Base-by-base conservation (phyloP, 1,139 yeast species). In the Candida labiduridarum region DNA sequence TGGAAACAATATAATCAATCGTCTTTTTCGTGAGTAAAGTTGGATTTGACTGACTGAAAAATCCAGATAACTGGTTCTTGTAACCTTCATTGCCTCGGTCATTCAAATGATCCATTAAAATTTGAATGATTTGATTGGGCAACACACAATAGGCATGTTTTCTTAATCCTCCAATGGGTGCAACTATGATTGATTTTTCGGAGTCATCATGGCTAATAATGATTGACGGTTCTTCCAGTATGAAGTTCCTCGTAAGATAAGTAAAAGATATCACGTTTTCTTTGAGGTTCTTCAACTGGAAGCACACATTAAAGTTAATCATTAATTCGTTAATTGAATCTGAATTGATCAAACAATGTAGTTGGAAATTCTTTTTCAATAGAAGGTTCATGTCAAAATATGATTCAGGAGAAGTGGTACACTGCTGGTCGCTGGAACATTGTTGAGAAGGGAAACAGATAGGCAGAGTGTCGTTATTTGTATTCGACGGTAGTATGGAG, bases 1-100 rank as follows among this genome's bases (percentile, higher is more conserved):
- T 77, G 14, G 79, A 69, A 30, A 79, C 64, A 14, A 84, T 67
- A 71, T 83, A 78, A 54, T 82, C 84, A 8, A 82, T 56, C 3
- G 85, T 71, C 25, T 77, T 58, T 58, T 75, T 80, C n/a, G 83
- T 78, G 56, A 82, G 63, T 46, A 76, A 66, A 42, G 68, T 62
- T 15, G 63, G 59, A 3, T 49, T 53, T 18, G 65, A 55, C n/a
- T 57, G 52, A 27, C 56, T 56, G 45, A 66, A 72, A 54, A 68
- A 63, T 4, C 65, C 62, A 35, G 62, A 63, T 29, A 67, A 59
- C 35, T 56, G 56, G 16, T 54, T 39, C 55, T 57, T 65, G 27
- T 68, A 57, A 1, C 55, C 50, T 16, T 51, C 49, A 34, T 65
- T 52, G 15, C 49, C 55, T 18, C 67, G 67, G 53, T 68, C 56